These are phyloP conservation scores for Wallacemonas sp. DNA, from an alignment of 208 protist species.

Conservation along the genomic window DNA sequence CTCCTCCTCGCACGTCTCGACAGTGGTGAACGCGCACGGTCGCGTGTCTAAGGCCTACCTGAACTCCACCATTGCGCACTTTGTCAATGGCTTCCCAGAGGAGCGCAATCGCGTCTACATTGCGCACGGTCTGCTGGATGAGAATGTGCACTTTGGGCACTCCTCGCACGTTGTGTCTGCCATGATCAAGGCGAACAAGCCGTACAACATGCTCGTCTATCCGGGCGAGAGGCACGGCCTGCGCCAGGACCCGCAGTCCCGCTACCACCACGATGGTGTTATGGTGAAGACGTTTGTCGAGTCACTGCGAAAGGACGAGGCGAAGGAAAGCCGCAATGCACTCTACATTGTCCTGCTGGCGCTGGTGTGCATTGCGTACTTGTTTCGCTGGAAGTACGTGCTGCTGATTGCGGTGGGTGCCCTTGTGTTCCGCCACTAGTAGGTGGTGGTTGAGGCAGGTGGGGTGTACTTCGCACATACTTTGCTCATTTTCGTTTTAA, in stretches of 20 bases:
- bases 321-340: conserved; percentile 10
- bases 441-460: too few species aligned
- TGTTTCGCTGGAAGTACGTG: conserved; percentile 27
- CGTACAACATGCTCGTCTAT: conserved; percentile 85
- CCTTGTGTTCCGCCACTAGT: conserved; percentile 5
- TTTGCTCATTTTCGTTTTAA: conserved; percentile 10
- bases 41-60: conserved; percentile 56
- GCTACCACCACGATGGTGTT: conserved; percentile 71
- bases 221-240: conserved; percentile 89
- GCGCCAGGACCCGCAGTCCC: conserved; percentile 66
- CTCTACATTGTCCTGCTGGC: conserved; percentile 5
- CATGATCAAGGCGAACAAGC: conserved; percentile 81
- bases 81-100: conserved; percentile 77
- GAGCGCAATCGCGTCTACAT: conserved; percentile 90
- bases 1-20: conserved; percentile 2
- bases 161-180: conserved; percentile 72
- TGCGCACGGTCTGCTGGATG: conserved; percentile 92
- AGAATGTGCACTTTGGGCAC: conserved; percentile 94
- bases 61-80: conserved; percentile 55
- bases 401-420: conserved; percentile 13
- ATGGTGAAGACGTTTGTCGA: conserved; percentile 73
- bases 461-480: too few species aligned
- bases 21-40: conserved; percentile 8
- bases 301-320: conserved; percentile 31
- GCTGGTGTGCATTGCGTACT: background rate